A percentile compares a stretch with the other conserved stretches of the same genome.
Conservation (phyloP, 495 filamentous ascomycete genomes). For the Elaphomyces granulatus region DNA sequence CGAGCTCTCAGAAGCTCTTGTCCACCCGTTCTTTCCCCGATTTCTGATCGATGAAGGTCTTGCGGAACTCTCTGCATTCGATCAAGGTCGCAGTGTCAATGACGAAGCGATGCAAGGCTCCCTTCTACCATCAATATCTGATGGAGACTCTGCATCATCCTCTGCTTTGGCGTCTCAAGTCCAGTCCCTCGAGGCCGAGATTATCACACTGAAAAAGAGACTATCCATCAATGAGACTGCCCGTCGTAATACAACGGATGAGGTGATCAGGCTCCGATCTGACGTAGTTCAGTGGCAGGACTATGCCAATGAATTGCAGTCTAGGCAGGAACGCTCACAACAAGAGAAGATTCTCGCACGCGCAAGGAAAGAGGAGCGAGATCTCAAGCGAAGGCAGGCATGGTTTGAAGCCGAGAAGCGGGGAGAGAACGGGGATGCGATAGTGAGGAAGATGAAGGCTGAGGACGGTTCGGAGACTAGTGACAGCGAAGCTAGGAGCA, state of each 20-base stretch:
- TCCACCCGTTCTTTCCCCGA: constrained; percentile 37
- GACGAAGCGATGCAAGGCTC: constrained; percentile 7
- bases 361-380: constrained; percentile 30
- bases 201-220: constrained; percentile 28
- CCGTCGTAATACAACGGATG: constrained; percentile 22
- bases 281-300: constrained; percentile 26
- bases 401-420: constrained; percentile 35
- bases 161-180: constrained; percentile 21
- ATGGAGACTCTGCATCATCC: not conserved
- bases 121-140: not conserved
- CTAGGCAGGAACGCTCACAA: constrained; percentile 25
- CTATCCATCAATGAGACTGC: constrained; percentile 25
- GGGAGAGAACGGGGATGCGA: constrained; percentile 29
- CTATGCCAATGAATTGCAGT: constrained; percentile 28
- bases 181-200: constrained; percentile 21
- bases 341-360: constrained; percentile 22
- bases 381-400: constrained; percentile 24
- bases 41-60: constrained; percentile 41
- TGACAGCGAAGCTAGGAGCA: constrained; percentile 26
- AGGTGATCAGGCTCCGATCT: constrained; percentile 26
- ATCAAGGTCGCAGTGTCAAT: constrained; percentile 10
- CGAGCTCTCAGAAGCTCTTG: constrained; percentile 36
- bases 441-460: constrained; percentile 23
- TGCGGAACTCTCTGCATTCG: constrained; percentile 32
- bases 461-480: constrained; percentile 24